These are phyloP conservation scores for Xylariaceae sp. DNA, from an alignment of 2,329 filamentous ascomycete species.

Conservation along the genomic window DNA sequence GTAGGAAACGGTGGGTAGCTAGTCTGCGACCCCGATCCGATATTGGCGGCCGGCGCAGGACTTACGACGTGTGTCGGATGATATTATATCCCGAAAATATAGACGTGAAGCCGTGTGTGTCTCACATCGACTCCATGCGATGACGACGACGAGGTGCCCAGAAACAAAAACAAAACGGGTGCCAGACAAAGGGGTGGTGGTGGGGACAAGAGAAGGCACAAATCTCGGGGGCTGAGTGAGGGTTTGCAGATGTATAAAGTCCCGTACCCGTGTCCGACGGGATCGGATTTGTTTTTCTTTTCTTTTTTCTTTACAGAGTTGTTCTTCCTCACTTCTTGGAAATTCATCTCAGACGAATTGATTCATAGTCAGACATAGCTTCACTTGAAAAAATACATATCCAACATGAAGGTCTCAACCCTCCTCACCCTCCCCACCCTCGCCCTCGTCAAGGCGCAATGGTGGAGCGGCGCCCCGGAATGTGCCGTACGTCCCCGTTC, in stretches of 20 bases:
- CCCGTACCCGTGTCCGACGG: not conserved
- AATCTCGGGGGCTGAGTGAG: no score
- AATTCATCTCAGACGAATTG: no score
- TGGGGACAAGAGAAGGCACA: no score
- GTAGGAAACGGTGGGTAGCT: no score
- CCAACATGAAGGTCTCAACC: slow-evolving; percentile 33
- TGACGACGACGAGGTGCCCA: not conserved
- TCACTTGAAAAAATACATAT: not conserved
- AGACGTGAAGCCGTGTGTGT: not conserved
- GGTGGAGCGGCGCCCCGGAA: slow-evolving; percentile 37
- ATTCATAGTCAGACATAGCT: not conserved
- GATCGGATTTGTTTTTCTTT: not conserved
- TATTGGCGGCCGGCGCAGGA: not conserved
- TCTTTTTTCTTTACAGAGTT: not conserved
- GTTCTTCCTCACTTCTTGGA: no score
- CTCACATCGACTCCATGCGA: not conserved
- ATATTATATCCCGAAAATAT: not conserved
- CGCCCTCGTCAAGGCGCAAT: slow-evolving; percentile 32
- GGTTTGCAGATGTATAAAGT: not conserved
- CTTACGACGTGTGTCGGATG: not conserved
- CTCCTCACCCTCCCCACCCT: slow-evolving; percentile 28
- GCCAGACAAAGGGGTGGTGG: not conserved
- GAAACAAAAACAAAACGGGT: not conserved
- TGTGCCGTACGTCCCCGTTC: slow-evolving; percentile 37
- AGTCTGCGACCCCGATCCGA: not conserved